Evolutionary conservation across 176 grass and related monocot species (phyloP).

Genomic region (Neostapfia colusana): DNA sequence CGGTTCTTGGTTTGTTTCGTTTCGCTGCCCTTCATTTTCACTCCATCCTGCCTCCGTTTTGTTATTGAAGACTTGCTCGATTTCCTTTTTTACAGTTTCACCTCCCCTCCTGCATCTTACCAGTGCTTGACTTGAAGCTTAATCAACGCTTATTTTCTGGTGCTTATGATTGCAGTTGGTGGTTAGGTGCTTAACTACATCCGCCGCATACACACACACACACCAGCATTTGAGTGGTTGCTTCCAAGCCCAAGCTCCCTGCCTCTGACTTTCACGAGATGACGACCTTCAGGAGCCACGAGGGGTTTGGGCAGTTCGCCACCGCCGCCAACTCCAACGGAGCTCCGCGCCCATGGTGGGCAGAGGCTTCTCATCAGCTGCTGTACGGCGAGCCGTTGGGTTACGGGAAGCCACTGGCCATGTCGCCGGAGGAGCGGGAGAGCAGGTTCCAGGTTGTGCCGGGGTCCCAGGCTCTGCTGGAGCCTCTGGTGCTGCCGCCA

Average conservation of each 20-base stretch:
- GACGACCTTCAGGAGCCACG: constrained; percentile 54
- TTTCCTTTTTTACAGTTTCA: neutral
- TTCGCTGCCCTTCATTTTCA: neutral
- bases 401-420: constrained; percentile 39
- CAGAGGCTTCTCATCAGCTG: constrained; percentile 34
- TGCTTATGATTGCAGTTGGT: constrained; percentile 42
- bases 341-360: constrained; percentile 57
- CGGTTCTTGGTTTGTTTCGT: neutral
- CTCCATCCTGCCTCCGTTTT: neutral
- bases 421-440: constrained; percentile 35
- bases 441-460: constrained; percentile 45
- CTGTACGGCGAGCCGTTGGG: constrained; percentile 51
- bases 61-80: neutral
- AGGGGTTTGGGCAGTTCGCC: constrained; percentile 29
- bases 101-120: constrained; percentile 3
- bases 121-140: neutral
- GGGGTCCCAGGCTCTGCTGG: constrained; percentile 34
- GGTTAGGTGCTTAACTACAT: constrained; percentile 34
- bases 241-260: constrained; percentile 5
- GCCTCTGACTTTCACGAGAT: constrained; percentile 6
- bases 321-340: neutral
- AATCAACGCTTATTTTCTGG: constrained; percentile 18
- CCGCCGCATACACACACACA: neutral
- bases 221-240: constrained; percentile 3
- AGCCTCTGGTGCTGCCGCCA: constrained; percentile 1